Conservation (phyloP, 345 rosid species). For the Psidium friedrichsthalianum region DNA sequence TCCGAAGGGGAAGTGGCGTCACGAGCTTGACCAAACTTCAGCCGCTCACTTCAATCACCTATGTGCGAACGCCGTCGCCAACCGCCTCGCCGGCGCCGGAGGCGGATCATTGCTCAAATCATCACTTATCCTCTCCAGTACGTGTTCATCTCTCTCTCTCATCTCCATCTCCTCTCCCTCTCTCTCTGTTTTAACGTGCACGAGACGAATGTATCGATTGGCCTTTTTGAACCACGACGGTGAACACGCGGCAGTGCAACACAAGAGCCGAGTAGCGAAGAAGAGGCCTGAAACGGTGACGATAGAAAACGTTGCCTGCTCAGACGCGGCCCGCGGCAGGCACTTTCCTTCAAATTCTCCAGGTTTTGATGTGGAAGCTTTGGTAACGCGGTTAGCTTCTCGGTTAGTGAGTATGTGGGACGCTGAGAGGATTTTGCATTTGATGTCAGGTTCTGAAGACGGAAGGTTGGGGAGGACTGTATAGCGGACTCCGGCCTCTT, state of each 20-base stretch:
- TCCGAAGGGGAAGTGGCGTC: background rate
- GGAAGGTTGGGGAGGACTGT: constrained; percentile 65
- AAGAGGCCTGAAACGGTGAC: constrained; percentile 10
- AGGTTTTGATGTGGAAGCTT: constrained; percentile 8
- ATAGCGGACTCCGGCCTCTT: constrained; percentile 64
- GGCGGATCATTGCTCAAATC: constrained; percentile 67
- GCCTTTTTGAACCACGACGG: constrained; percentile 12
- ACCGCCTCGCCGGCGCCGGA: constrained; percentile 65
- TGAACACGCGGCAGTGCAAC: constrained; percentile 67
- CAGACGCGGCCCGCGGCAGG: background rate
- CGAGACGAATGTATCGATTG: background rate
- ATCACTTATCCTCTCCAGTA: constrained; percentile 68
- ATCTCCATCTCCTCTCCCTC: too few relatives aligned
- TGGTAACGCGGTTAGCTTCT: background rate
- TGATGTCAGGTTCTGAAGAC: constrained; percentile 23
- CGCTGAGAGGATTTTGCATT: background rate
- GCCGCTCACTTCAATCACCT: background rate
- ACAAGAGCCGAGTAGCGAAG: constrained; percentile 41
- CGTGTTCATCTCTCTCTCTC: constrained; percentile 23
- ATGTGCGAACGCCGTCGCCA: constrained; percentile 63
- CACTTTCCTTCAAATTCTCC: constrained; percentile 39
- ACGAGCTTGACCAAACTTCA: background rate
- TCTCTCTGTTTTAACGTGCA: background rate
- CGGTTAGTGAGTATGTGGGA: background rate
- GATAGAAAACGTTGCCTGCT: background rate